Base-by-base conservation (phyloP, 306 rosid species). In the Rosa multiflora region DNA sequence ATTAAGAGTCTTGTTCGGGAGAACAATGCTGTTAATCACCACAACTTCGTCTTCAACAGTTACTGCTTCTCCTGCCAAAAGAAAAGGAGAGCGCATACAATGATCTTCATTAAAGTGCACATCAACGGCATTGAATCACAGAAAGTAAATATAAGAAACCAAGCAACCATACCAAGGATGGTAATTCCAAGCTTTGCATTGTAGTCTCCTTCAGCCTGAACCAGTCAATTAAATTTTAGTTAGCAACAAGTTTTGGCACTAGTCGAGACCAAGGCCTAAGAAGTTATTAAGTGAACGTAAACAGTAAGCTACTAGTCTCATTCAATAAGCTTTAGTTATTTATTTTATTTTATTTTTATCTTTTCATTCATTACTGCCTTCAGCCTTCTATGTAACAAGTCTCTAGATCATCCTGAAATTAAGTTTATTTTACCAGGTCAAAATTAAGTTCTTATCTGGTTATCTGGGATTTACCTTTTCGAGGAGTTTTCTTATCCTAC, bases 1-100 rank as follows among this genome's bases (percentile, higher is more conserved):
- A 53, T 87, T 84, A 2, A 84, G 86, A 46, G 86, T 87, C 74
- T 87, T 87, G 47, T 87, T 82, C 26, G 90, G 90, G 35, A 87
- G 90, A 39, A 87, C 90, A 68, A 87, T 87, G 90, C 88, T 81
- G 69, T 79, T 87, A 4, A 76, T 87, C 83, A 87, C 90, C 82
- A 82, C 90, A 84, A 87, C 90, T 87, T 87, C 90, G 44, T 84
- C 90, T 79, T 87, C 90, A 55, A 87, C 90, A 1, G 81, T 84
- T 82, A 87, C 90, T 6, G 82, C 90, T 74, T 87, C 90, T 73
- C 88, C 90, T 84, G 81, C 73, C 49, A 29, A 10, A 73, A 76
- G 47, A 68, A 67, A 20, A 63, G 37, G 18, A 74, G 5, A 42
- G 11, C 80, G 59, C 69, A 63, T 76, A 74, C 8, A 11, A 76